Percentiles rank a stretch among this genome's conserved stretches.
These are phyloP conservation scores for Tirmania nivea DNA, from an alignment of 495 filamentous ascomycete species.

Conservation along the genomic window DNA sequence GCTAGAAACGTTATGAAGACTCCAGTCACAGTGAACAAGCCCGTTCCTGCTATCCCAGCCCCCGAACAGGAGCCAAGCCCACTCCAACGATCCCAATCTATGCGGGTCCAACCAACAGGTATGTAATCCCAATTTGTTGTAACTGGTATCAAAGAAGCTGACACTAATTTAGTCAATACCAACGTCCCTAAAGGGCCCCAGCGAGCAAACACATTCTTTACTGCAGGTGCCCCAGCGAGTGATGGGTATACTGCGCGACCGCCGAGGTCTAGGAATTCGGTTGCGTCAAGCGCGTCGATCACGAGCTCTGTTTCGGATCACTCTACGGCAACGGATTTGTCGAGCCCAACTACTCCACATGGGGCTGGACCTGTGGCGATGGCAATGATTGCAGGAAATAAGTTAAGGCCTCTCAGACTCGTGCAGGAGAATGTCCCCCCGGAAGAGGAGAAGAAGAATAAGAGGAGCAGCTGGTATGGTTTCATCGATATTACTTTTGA, in stretches of 20 bases:
- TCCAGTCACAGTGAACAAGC: conserved; percentile 9
- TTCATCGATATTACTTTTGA: not conserved
- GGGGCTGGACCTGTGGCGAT: conserved; percentile 41
- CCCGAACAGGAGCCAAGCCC: conserved; percentile 37
- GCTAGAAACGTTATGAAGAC: not conserved
- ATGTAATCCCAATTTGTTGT: not conserved
- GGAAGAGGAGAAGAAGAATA: conserved; percentile 15
- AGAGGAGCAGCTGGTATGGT: conserved; percentile 17
- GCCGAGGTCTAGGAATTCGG: conserved; percentile 28
- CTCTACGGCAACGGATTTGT: conserved; percentile 33
- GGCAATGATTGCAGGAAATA: conserved; percentile 41
- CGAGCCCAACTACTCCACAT: conserved; percentile 32
- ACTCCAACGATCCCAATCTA: conserved; percentile 19
- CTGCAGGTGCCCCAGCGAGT: conserved; percentile 32
- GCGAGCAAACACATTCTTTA: conserved; percentile 24
- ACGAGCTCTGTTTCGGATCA: conserved; percentile 32
- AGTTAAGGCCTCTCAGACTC: conserved; percentile 63
- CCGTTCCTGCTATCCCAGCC: conserved; percentile 40
- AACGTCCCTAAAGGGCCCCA: not conserved
- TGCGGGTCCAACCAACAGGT: conserved; percentile 1
- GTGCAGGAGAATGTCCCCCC: conserved; percentile 42
- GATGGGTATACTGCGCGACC: conserved; percentile 33
- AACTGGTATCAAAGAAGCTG: not conserved
- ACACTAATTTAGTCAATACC: not conserved
- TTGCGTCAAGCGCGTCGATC: conserved; percentile 29